These are phyloP conservation scores for Cladochytrium tenue DNA, from an alignment of 371 early-diverging fungal species.

Conservation along the genomic window DNA sequence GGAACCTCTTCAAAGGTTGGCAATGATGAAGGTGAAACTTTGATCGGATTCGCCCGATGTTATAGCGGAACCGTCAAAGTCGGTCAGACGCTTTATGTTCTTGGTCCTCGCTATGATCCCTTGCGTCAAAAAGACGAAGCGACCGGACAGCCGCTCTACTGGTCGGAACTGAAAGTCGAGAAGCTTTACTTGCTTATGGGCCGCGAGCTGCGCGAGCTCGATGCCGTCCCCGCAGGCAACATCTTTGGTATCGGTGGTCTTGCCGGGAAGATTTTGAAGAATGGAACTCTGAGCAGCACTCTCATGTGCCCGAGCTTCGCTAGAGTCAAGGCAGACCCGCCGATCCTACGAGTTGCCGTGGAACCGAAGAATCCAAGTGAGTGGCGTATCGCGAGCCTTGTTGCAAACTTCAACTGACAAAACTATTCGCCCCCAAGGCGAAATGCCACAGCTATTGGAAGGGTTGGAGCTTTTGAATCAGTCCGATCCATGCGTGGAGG, in stretches of 20 bases:
- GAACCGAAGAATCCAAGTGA: slow-evolving; percentile 80
- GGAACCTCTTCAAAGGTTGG: too few species aligned
- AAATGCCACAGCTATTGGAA: slow-evolving; percentile 81
- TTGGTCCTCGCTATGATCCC: slow-evolving; percentile 89
- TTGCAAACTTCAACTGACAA: neutral
- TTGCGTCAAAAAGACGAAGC: neutral
- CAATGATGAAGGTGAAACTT: slow-evolving; percentile 31
- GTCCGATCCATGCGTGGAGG: slow-evolving; percentile 92
- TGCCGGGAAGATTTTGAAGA: slow-evolving; percentile 79
- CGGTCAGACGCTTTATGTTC: slow-evolving; percentile 81
- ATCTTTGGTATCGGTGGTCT: slow-evolving; percentile 94
- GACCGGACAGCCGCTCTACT: slow-evolving; percentile 27
- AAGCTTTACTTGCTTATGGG: slow-evolving; percentile 94
- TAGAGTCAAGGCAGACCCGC: slow-evolving; percentile 37
- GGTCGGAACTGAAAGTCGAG: slow-evolving; percentile 70
- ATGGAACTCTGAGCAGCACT: slow-evolving; percentile 78
- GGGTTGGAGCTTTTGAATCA: slow-evolving; percentile 89
- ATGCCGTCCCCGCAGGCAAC: slow-evolving; percentile 90
- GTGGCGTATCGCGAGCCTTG: slow-evolving; percentile 2
- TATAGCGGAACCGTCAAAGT: slow-evolving; percentile 87
- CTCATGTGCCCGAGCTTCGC: slow-evolving; percentile 48
- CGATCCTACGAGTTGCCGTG: slow-evolving; percentile 92
- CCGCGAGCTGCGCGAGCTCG: slow-evolving; percentile 78
- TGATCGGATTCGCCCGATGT: slow-evolving; percentile 91
- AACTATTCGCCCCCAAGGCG: slow-evolving; percentile 39